Evolutionary conservation across 345 rosid species (phyloP), one percentile per base, ranked within the genome.

Genomic region (Punica granatum): DNA sequence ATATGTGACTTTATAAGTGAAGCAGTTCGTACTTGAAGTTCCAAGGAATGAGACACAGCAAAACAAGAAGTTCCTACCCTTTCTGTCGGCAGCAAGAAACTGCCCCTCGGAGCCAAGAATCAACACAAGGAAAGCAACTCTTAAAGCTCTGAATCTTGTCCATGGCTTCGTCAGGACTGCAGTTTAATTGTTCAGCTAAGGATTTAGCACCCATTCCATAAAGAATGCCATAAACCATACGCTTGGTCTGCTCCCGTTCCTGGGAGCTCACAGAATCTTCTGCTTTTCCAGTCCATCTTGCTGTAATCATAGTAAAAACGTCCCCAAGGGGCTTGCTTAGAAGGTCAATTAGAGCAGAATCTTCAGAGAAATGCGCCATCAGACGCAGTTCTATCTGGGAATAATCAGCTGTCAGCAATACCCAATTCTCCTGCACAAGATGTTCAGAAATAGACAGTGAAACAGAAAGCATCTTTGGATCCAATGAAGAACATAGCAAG

Each of bases 191-290:
- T 73, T 89, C 90, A 34, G 96, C 84, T 72, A 93, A 96, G 71
- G 79, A 76, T 36, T 82, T 88, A 66, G 99, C 88, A 71, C 99
- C 99, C 99, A 93, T 93, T 75, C 99, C 99, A 78, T 93, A 93
- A 33, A 93, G 92, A 80, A 93, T 89, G 54, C 97, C 99, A 67
- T 93, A 93, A 60, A 93, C 83, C 92, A 93, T 76, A 71, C 97
- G 85, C 80, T 93, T 93, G 15, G 90, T 87, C 79, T 87, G 96
- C 66, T 93, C 95, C 81, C 99, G 80, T 75, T 93, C 96, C 58
- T 73, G 69, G 51, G 85, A 70, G 76, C 77, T 66, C 63, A 94
- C 75, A 72, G 86, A 83, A 68, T 69, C 86, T 80, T 82, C 88
- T 11, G 85, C 72, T 79, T 76, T 88, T 68, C 92, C 89, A 72